Base-by-base conservation (phyloP, 768 basidiomycete genomes). In the Auricularia sp. region DNA sequence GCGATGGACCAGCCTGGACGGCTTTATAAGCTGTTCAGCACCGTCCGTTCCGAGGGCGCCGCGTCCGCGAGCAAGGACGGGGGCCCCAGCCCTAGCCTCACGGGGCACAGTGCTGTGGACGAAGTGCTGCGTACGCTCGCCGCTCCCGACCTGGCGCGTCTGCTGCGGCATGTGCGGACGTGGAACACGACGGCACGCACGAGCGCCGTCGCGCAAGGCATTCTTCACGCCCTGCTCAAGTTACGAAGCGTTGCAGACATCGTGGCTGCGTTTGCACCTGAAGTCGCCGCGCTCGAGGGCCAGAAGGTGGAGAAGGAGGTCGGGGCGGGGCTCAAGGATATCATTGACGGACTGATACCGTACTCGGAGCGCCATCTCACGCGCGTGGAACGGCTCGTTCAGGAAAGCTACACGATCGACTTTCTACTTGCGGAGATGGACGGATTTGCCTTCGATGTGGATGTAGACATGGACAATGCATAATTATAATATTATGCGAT, bases 151-250 rank as follows among this genome's bases (percentile, higher is more conserved):
- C 83, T 98, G 34, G 87, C 86, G 5, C 86, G 86, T 65, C 81
- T 99, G 42, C 78, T 98, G 63, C 83, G 83, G 18, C 94, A 91
- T 74, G 81, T 93, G 54, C 82, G 91, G 58, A 87, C 89, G 69
- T 99, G 97, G 97, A 99, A 98, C 75, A 86, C 94, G n/a, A 88
- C 87, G 67, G 90, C 90, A n/a, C 87, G 87, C 71, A 94, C 91
- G 24, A 89, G 90, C 67, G 80, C 78, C 18, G 82, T 97, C 54
- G 96, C 96, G 6, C 97, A 99, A 76, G 79, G 78, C 37, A 81
- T 98, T 51, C 75, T 99, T 64, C 84, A 90, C 71, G 87, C 94
- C 3, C 77, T 98, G 62, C 74, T 98, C 67, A 91, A 90, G 75
- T 77, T 90, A 67, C 85, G 87, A 35, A 78, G 86, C 1, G 85